phyloP scores from a whole-genome alignment of 805 yeast species.

The Candida schatavii region DNA sequence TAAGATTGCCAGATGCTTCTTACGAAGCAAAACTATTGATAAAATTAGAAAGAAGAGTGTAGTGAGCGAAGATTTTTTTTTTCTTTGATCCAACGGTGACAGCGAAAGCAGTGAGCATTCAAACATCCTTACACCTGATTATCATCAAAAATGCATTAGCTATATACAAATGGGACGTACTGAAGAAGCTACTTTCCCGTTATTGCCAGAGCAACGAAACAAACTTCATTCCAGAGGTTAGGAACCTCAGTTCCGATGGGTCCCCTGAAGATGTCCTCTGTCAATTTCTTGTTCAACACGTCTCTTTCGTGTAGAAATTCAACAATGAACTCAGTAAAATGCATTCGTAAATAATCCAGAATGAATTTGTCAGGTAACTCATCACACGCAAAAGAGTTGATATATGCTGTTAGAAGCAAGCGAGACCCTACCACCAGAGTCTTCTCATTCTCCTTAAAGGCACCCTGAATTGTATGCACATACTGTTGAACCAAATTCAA shows the following conservation, averaged over 20 bases:
- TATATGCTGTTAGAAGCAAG: constrained; percentile 37
- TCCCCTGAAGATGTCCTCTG: constrained; percentile 13
- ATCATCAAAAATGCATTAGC: no score
- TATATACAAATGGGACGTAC: no score
- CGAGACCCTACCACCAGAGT: background rate
- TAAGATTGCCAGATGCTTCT: constrained; percentile 33
- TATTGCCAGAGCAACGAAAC: constrained; percentile 11
- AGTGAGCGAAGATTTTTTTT: background rate
- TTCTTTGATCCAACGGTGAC: no score
- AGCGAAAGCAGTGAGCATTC: no score
- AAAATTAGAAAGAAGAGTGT: background rate
- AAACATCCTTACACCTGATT: no score
- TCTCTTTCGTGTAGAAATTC: constrained; percentile 10
- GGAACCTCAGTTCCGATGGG: constrained; percentile 32
- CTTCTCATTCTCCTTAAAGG: constrained; percentile 14
- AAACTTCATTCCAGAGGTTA: constrained; percentile 33
- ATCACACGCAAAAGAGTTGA: constrained; percentile 27
- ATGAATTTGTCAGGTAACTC: constrained; percentile 44
- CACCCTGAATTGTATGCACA: constrained; percentile 14
- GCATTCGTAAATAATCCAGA: constrained; percentile 25
- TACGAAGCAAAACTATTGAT: background rate
- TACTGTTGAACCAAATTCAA: constrained; percentile 23
- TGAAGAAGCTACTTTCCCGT: no score
- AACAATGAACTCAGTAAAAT: constrained; percentile 27
- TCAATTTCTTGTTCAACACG: constrained; percentile 7